These are phyloP conservation scores for Vinca major DNA, from an alignment of 305 asterid species.

Conservation along the genomic window DNA sequence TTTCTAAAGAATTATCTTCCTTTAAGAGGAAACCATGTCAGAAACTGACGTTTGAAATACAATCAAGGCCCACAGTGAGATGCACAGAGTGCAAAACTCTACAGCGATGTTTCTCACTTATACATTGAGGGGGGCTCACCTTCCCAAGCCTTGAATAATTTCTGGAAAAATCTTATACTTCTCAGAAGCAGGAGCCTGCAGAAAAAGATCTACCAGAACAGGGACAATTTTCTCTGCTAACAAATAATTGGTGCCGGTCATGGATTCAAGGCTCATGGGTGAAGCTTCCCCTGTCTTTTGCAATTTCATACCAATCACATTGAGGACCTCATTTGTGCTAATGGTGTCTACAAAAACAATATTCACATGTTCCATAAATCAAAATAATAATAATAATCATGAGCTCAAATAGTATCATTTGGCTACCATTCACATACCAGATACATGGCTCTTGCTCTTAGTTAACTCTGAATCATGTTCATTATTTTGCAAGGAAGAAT, in stretches of 20 bases:
- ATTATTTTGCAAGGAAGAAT: conserved; percentile 40
- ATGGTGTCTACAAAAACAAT: conserved; percentile 13
- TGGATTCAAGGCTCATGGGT: conserved; percentile 25
- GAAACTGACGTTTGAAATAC: neutral
- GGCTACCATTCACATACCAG: conserved; percentile 17
- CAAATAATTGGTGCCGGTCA: conserved; percentile 33
- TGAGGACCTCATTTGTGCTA: conserved; percentile 23
- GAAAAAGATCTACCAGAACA: conserved; percentile 59
- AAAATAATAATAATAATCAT: neutral
- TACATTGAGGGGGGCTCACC: conserved; percentile 42
- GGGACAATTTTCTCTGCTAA: conserved; percentile 86
- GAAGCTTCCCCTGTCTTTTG: conserved; percentile 38
- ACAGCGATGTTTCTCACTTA: neutral
- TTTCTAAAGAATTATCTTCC: neutral
- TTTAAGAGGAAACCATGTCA: neutral
- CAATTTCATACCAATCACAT: conserved; percentile 32
- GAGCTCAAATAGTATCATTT: conserved; percentile 4
- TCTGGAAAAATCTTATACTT: conserved; percentile 55
- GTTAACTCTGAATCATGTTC: conserved; percentile 33
- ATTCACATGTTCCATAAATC: neutral
- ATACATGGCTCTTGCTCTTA: conserved; percentile 25
- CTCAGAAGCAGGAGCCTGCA: conserved; percentile 65
- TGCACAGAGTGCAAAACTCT: neutral
- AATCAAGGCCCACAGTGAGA: neutral
- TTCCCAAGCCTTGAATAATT: conserved; percentile 78